Evolutionary conservation across 352 stramenopile genomes (phyloP).

Genomic region (Hyaloperonospora brassicae): DNA sequence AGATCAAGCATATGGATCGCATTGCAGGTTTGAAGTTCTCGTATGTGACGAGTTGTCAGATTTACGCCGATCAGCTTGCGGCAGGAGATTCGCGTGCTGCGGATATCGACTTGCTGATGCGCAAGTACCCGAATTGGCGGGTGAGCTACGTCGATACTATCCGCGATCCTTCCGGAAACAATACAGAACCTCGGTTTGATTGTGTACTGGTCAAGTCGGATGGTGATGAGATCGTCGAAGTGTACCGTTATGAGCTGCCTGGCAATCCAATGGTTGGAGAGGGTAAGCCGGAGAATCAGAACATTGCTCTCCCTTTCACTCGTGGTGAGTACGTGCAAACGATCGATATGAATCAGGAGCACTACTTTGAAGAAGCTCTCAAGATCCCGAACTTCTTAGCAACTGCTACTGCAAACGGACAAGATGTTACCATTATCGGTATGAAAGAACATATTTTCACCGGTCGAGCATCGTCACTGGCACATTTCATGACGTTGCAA

Average conservation of each 20-base stretch:
- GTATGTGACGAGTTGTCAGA: conserved; percentile 86
- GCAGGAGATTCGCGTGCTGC: conserved; percentile 68
- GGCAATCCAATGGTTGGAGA: conserved; percentile 78
- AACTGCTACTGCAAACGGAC: conserved; percentile 52
- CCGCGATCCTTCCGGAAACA: conserved; percentile 53
- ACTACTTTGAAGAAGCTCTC: conserved; percentile 85
- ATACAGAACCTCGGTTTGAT: conserved; percentile 61
- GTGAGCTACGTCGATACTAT: conserved; percentile 87
- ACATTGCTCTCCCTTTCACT: conserved; percentile 78
- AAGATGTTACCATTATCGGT: conserved; percentile 77
- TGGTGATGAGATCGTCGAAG: conserved; percentile 53
- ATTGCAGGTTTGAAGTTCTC: conserved; percentile 84
- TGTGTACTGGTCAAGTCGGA: conserved; percentile 80
- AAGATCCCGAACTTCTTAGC: conserved; percentile 86
- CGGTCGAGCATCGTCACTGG: conserved; percentile 69
- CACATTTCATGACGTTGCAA: conserved; percentile 84
- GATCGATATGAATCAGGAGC: conserved; percentile 90
- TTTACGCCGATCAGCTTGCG: conserved; percentile 79
- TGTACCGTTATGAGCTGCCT: conserved; percentile 52
- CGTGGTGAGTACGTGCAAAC: conserved; percentile 81
- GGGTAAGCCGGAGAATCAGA: conserved; percentile 30
- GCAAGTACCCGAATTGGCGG: conserved; percentile 91
- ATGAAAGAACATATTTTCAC: conserved; percentile 89
- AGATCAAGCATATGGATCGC: conserved; percentile 86
- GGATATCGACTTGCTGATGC: conserved; percentile 97